Percentiles rank a stretch among this genome's conserved stretches.
These are phyloP conservation scores for Pyrus communis DNA, from an alignment of 306 rosid genomes.

Conservation along the genomic window DNA sequence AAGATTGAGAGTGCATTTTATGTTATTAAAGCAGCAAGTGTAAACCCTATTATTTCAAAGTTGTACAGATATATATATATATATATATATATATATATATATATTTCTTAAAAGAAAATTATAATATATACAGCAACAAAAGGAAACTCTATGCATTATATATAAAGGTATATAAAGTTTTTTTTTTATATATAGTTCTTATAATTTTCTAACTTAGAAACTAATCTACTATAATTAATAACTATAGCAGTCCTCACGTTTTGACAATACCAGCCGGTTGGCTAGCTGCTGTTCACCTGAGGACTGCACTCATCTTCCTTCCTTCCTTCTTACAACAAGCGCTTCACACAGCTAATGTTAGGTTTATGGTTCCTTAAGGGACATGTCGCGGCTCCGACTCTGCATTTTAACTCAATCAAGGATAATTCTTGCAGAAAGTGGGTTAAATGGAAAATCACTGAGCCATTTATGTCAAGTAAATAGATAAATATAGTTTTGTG, in stretches of 20 bases:
- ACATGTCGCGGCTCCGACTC: neutral
- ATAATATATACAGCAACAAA: neutral
- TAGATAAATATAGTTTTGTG: too few species aligned
- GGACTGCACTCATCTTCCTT: too few species aligned
- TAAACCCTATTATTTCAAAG: neutral
- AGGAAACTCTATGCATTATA: neutral
- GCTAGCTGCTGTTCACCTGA: too few species aligned
- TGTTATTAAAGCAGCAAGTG: neutral
- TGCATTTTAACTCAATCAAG: too few species aligned
- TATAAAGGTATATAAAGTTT: neutral
- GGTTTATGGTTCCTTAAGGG: too few species aligned
- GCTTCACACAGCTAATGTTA: too few species aligned
- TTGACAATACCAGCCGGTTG: too few species aligned
- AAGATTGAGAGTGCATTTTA: conserved; percentile 21
- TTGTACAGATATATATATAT: neutral
- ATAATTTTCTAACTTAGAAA: neutral
- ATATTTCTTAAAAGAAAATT: neutral
- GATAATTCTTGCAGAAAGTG: too few species aligned
- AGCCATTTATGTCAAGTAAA: too few species aligned
- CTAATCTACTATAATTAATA: neutral
- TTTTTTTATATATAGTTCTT: neutral
- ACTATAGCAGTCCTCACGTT: neutral
- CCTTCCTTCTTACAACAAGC: too few species aligned
- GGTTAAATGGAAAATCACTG: too few species aligned
- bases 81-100: neutral